Evolutionary conservation across 371 early-diverging fungal species (phyloP).

Genomic region (Syncephalastrum contaminatum): DNA sequence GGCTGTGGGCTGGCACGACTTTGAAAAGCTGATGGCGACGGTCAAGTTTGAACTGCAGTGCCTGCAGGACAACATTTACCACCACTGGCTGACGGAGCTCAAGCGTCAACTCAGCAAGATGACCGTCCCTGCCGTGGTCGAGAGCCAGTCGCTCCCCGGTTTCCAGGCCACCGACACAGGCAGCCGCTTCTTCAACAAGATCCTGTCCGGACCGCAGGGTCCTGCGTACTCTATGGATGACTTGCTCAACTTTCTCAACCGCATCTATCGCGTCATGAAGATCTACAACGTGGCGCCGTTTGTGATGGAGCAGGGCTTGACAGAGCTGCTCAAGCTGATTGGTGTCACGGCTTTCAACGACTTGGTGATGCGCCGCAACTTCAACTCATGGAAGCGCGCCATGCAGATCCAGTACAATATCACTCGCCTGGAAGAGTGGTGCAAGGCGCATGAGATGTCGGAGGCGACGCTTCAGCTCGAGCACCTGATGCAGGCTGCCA

Average conservation of each 20-base stretch:
- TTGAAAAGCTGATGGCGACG: slow-evolving; percentile 62
- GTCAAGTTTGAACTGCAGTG: slow-evolving; percentile 69
- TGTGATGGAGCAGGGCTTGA: slow-evolving; percentile 78
- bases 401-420: slow-evolving; percentile 99
- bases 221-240: slow-evolving; percentile 90
- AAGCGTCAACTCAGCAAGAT: slow-evolving; percentile 91
- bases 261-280: slow-evolving; percentile 90
- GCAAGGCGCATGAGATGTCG: slow-evolving; percentile 87
- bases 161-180: slow-evolving; percentile 83
- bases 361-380: slow-evolving; percentile 88
- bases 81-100: slow-evolving; percentile 90
- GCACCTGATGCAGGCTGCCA: slow-evolving; percentile 92
- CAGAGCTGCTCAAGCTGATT: slow-evolving; percentile 86
- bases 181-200: slow-evolving; percentile 81
- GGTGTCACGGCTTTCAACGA: slow-evolving; percentile 95
- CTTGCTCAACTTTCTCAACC: slow-evolving; percentile 86
- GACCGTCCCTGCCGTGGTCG: slow-evolving; percentile 93
- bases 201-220: slow-evolving; percentile 69
- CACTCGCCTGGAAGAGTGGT: slow-evolving; percentile 96
- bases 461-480: slow-evolving; percentile 90
- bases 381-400: slow-evolving; percentile 84
- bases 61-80: slow-evolving; percentile 66
- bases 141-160: slow-evolving; percentile 88
- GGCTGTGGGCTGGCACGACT: slow-evolving; percentile 54
- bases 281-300: slow-evolving; percentile 91